Conservation (phyloP, 225 moss, liverwort and hornwort genomes). For the Sphagnum contortum region DNA sequence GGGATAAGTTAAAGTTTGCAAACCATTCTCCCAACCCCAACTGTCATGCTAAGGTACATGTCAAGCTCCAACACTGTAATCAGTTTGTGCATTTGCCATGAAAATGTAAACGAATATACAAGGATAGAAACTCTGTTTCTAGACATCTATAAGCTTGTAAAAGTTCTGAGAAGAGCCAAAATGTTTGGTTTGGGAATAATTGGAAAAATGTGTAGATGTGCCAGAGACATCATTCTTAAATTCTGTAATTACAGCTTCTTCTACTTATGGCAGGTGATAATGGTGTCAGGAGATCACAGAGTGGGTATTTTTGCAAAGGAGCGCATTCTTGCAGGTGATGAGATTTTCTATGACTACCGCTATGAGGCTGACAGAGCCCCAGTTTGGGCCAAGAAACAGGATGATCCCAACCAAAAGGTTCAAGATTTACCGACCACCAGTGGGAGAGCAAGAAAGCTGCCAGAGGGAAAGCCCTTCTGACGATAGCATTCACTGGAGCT, state of each 20-base stretch:
- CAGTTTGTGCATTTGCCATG: too few species aligned
- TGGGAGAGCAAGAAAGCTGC: constrained; percentile 54
- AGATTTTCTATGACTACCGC: constrained; percentile 93
- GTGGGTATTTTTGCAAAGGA: constrained; percentile 98
- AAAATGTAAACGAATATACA: too few species aligned
- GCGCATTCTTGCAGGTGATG: constrained; percentile 78
- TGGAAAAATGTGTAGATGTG: too few species aligned
- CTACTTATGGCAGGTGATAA: constrained; percentile 48
- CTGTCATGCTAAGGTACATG: constrained; percentile 86
- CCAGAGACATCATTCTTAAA: too few species aligned
- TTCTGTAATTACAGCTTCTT: too few species aligned
- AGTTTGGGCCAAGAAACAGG: constrained; percentile 76
- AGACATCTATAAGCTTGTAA: too few species aligned
- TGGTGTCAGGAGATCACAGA: constrained; percentile 98
- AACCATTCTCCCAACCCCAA: constrained; percentile 94
- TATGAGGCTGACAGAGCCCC: constrained; percentile 94
- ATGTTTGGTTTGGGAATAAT: too few species aligned
- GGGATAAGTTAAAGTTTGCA: constrained; percentile 96
- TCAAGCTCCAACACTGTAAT: too few species aligned
- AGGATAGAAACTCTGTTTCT: too few species aligned
- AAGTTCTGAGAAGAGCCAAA: too few species aligned
- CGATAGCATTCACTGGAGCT: too few species aligned
- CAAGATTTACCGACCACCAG: constrained; percentile 39
- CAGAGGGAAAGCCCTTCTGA: too few species aligned
- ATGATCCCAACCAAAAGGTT: constrained; percentile 42